These are phyloP conservation scores for Aspergillus nanangensis DNA, from an alignment of 495 filamentous ascomycete genomes.

Conservation along the genomic window DNA sequence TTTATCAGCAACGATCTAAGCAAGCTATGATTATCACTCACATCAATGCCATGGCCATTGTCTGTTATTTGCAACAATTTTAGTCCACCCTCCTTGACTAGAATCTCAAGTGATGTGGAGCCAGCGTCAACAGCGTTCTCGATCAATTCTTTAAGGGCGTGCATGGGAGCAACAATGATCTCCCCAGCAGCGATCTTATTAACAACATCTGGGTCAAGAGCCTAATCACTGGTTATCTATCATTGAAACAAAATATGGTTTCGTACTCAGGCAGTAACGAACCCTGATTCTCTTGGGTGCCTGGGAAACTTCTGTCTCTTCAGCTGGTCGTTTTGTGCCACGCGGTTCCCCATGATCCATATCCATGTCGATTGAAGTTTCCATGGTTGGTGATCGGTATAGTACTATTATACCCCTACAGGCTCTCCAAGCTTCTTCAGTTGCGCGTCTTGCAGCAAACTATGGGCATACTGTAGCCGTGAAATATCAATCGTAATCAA, in stretches of 20 bases:
- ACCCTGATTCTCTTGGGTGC: constrained; percentile 67
- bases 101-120: constrained; percentile 83
- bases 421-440: background rate
- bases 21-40: too few species aligned
- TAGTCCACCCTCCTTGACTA: constrained; percentile 94
- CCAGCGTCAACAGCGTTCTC: constrained; percentile 98
- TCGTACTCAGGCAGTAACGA: background rate
- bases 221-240: constrained; percentile 39
- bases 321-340: constrained; percentile 62
- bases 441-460: too few species aligned
- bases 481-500: too few species aligned
- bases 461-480: too few species aligned
- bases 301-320: constrained; percentile 32
- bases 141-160: constrained; percentile 95
- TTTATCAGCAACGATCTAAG: too few species aligned
- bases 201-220: constrained; percentile 90
- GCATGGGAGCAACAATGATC: constrained; percentile 96
- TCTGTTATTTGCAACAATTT: constrained; percentile 97
- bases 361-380: constrained; percentile 45
- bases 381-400: constrained; percentile 27
- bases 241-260: background rate
- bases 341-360: constrained; percentile 37
- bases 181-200: constrained; percentile 99
- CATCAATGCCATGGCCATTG: constrained; percentile 95
- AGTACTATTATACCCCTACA: background rate